A percentile compares a stretch with the other conserved stretches of the same genome.
These are phyloP conservation scores for Salix viminalis DNA, from an alignment of 345 rosid species.

Conservation along the genomic window DNA sequence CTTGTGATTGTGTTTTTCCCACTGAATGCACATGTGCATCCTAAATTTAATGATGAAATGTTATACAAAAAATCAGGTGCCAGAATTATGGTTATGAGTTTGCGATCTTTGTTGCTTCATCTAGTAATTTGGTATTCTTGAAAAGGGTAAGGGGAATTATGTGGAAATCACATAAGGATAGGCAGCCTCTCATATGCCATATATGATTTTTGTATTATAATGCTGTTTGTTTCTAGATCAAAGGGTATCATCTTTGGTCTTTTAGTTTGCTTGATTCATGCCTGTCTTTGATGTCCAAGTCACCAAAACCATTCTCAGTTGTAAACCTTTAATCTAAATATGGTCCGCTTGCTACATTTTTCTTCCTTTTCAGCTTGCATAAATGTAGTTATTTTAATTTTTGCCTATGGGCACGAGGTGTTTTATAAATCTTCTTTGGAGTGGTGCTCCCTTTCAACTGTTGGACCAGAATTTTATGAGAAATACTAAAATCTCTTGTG, in stretches of 20 bases:
- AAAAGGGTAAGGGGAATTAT: not conserved
- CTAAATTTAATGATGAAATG: not conserved
- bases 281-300: not conserved
- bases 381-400: not conserved
- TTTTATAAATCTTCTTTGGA: not conserved
- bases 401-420: not conserved
- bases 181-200: not conserved
- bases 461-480: not conserved
- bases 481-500: not conserved
- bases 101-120: not conserved
- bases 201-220: not conserved
- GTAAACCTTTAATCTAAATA: not conserved
- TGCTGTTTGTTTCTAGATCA: not conserved
- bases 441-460: not conserved
- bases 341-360: not conserved
- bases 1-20: not conserved
- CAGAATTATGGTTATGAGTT: not conserved
- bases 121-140: not conserved
- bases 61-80: not conserved
- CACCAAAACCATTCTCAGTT: not conserved
- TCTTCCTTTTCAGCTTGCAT: not conserved
- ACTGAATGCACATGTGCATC: not conserved
- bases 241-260: not conserved
- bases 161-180: not conserved
- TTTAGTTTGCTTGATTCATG: not conserved